phyloP scores from a whole-genome alignment of 805 yeast species.

The Teunomyces panamensis region DNA sequence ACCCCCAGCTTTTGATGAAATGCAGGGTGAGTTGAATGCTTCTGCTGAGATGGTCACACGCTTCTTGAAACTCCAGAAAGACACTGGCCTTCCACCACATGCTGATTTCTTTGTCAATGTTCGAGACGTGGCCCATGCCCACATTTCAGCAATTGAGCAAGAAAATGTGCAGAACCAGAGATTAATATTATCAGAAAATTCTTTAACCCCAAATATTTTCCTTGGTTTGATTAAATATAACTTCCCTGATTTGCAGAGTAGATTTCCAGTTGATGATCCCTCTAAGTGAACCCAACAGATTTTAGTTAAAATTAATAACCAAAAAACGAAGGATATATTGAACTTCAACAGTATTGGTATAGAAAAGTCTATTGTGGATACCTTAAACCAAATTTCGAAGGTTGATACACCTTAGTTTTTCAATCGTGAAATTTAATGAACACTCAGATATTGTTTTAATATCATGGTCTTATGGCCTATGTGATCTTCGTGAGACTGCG shows the following conservation, averaged over 20 bases:
- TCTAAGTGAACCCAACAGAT: not conserved
- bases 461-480: no score
- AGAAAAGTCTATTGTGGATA: not conserved
- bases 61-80: conserved; percentile 27
- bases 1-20: conserved; percentile 45
- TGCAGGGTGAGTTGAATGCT: conserved; percentile 31
- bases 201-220: conserved; percentile 18
- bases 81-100: conserved; percentile 12
- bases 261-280: conserved; percentile 3
- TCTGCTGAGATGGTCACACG: conserved; percentile 40
- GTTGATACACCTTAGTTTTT: not conserved
- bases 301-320: not conserved
- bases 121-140: conserved; percentile 47
- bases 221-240: conserved; percentile 18
- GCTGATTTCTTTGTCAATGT: conserved; percentile 39
- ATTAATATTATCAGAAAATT: conserved; percentile 13
- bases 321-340: not conserved
- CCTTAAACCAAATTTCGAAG: not conserved
- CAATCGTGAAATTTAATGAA: not conserved
- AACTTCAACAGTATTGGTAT: not conserved
- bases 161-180: conserved; percentile 12
- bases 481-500: no score
- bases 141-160: conserved; percentile 36
- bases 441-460: not conserved
- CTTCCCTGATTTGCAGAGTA: conserved; percentile 17